These are phyloP conservation scores for Gamsiella multidivaricata DNA, from an alignment of 192 early-diverging fungal genomes.

Conservation along the genomic window DNA sequence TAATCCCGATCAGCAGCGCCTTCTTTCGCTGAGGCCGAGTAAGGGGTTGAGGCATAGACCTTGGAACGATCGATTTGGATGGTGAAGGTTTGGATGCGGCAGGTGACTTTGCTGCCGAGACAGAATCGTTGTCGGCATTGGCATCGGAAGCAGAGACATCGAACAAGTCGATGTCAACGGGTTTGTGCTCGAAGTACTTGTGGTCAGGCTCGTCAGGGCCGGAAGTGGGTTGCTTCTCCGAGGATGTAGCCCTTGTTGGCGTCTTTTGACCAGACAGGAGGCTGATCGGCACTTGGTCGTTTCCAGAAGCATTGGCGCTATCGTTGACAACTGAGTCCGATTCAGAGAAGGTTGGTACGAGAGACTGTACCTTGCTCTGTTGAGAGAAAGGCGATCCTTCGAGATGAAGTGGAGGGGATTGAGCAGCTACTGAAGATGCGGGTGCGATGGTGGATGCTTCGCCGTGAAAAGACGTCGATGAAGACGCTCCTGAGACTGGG, in stretches of 20 bases:
- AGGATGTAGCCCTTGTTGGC: slow-evolving; percentile 20
- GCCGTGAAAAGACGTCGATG: background rate
- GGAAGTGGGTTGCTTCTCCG: slow-evolving; percentile 1
- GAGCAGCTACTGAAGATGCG: background rate
- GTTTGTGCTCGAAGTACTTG: slow-evolving; percentile 7
- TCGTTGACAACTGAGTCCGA: background rate
- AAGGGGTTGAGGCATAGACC: background rate
- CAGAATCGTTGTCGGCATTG: background rate
- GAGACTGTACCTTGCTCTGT: background rate
- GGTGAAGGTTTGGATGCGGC: background rate
- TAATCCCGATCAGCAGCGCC: slow-evolving; percentile 72
- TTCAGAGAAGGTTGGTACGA: background rate
- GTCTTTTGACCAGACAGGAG: slow-evolving; percentile 34
- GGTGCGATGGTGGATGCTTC: background rate
- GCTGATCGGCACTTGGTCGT: slow-evolving; percentile 11
- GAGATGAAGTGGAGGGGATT: background rate
- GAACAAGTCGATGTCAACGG: background rate
- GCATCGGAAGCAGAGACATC: background rate
- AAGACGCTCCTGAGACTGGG: background rate
- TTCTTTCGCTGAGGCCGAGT: slow-evolving; percentile 47
- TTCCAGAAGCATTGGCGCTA: background rate
- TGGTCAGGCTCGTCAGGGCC: slow-evolving; percentile 14
- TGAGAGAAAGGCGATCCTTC: background rate
- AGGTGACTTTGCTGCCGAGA: background rate
- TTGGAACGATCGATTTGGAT: slow-evolving; percentile 12